These are phyloP conservation scores for Acrocalymma vagum DNA, from an alignment of 2,329 filamentous ascomycete genomes.

Conservation along the genomic window DNA sequence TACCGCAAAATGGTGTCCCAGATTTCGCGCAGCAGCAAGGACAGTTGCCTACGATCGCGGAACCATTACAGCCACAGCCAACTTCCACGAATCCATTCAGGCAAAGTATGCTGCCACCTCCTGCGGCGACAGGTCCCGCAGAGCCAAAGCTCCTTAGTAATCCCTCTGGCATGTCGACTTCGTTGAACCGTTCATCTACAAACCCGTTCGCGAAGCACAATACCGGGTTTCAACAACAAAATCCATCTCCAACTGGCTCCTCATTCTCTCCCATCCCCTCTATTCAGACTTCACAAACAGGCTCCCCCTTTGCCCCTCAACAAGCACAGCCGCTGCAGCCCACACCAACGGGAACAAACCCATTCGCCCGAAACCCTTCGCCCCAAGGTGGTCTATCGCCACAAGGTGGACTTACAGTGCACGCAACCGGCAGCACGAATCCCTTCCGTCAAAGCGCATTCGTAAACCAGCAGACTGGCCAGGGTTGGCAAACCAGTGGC, in stretches of 20 bases:
- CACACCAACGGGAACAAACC: constrained; percentile 75
- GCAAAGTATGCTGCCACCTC: constrained; percentile 77
- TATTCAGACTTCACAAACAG: constrained; percentile 36
- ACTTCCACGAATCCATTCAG: constrained; percentile 90
- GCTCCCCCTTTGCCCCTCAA: constrained; percentile 43
- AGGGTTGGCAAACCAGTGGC: constrained; percentile 82
- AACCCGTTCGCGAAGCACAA: constrained; percentile 83
- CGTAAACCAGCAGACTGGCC: constrained; percentile 85
- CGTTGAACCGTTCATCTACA: constrained; percentile 70
- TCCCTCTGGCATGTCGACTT: constrained; percentile 47
- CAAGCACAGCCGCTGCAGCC: constrained; percentile 58
- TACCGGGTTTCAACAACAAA: constrained; percentile 36
- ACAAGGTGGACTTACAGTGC: constrained; percentile 63
- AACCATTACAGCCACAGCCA: constrained; percentile 58
- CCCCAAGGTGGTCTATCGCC: constrained; percentile 44
- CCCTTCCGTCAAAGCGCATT: constrained; percentile 93
- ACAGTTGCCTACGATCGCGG: constrained; percentile 40
- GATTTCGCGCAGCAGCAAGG: constrained; percentile 53
- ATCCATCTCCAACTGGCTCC: constrained; percentile 32
- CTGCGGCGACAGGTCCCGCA: constrained; percentile 21
- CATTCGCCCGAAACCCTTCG: constrained; percentile 68
- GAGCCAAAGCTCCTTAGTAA: constrained; percentile 43
- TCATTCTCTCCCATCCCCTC: constrained; percentile 34
- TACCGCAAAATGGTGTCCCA: constrained; percentile 59
- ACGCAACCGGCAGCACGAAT: constrained; percentile 89